Evolutionary conservation across 2,329 filamentous ascomycete genomes (phyloP), one percentile per base, ranked within the genome.

Genomic region (Paramyrothecium roridum): DNA sequence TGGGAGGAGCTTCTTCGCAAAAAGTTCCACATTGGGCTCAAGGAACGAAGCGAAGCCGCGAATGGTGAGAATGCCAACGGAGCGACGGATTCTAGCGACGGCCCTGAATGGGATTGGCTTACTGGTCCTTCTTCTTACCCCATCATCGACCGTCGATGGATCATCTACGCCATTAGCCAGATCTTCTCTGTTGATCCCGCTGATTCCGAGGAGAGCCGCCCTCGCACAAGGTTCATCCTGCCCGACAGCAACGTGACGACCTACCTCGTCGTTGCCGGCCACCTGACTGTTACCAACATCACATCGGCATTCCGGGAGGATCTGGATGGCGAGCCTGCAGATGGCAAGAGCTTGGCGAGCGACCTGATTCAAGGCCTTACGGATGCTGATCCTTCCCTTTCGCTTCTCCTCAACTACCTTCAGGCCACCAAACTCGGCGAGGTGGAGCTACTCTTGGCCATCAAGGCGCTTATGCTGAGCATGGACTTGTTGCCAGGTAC

Each of bases 401-500:
- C 86, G 52, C 74, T 91, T 2, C 76, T 92, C 43, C 78, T 87
- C 47, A 81, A 80, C 54, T 84, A 90, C 56, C 75, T 93, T 8
- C 82, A 83, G 43, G 80, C 81, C 7, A 88, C 87, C 8, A 83
- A 84, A 62, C 78, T 91, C 19, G 83, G 85, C 3, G 77, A 88
- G 45, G 73, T 80, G 3, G 89, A 92, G 66, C 76, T 92, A 7
- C 78, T 91, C 2, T 75, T 86, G 54, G 82, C 85, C 3, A 81
- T 92, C 52, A 81, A 84, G 53, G 73, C 82, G 2, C 75, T 92
- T 17, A 88, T 92, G 76, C 79, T 83, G 49, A 91, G 86, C 61
- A 79, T 93, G 45, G 87, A 88, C 57, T 69, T 86, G 34, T 74
- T 84, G 21, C 74, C 77, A 33, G 76, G 80, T 52, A 59, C 67